phyloP scores from a whole-genome alignment of 495 filamentous ascomycete genomes.

The Bacidia rubella region DNA sequence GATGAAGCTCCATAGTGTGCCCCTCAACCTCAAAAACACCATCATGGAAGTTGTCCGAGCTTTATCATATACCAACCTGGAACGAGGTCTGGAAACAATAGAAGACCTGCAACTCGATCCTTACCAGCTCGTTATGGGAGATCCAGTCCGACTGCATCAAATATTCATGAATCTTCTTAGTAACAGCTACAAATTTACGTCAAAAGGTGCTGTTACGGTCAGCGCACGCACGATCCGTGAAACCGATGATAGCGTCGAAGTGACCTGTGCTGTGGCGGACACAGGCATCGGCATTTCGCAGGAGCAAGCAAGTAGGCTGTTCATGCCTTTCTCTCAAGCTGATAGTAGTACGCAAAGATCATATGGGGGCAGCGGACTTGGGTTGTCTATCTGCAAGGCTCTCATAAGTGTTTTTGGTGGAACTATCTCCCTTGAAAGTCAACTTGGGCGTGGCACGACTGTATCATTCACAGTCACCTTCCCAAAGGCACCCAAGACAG shows the following conservation, averaged over 20 bases:
- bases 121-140: conserved; percentile 70
- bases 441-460: conserved; percentile 62
- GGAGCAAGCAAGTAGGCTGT: conserved; percentile 69
- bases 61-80: conserved; percentile 68
- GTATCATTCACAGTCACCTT: conserved; percentile 77
- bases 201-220: conserved; percentile 72
- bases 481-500: conserved; percentile 54
- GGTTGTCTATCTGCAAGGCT: conserved; percentile 87
- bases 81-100: conserved; percentile 63
- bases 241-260: conserved; percentile 49
- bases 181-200: conserved; percentile 90
- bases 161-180: conserved; percentile 87
- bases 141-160: conserved; percentile 81
- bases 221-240: conserved; percentile 56
- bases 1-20: conserved; percentile 82
- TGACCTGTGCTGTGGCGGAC: conserved; percentile 78
- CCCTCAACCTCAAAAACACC: conserved; percentile 72
- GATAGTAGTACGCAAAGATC: conserved; percentile 76
- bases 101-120: conserved; percentile 54
- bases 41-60: conserved; percentile 79
- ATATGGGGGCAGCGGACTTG: conserved; percentile 82
- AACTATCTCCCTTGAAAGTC: conserved; percentile 67
- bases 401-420: conserved; percentile 84
- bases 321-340: conserved; percentile 82
- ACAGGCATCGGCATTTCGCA: conserved; percentile 81